phyloP scores from a whole-genome alignment of 1,139 yeast species.

The Lodderomyces theae region DNA sequence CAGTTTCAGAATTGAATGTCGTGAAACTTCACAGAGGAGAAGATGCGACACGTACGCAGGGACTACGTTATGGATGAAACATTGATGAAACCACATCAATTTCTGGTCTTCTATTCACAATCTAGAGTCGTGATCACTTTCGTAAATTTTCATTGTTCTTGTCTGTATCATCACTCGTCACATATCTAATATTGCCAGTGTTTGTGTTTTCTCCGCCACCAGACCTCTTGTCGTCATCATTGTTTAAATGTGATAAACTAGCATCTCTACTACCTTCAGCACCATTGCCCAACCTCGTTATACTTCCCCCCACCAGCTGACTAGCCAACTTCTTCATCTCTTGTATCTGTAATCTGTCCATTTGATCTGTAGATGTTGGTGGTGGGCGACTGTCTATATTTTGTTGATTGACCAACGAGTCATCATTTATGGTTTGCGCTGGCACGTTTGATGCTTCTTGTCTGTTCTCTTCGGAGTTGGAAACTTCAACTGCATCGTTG shows the following conservation, averaged over 20 bases:
- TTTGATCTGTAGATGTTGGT: constrained; percentile 1
- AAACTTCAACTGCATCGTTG: constrained; percentile 3
- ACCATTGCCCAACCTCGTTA: neutral
- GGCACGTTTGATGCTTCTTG: constrained; percentile 5
- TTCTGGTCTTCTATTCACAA: no score
- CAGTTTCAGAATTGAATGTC: neutral
- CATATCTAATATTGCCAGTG: neutral
- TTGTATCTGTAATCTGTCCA: constrained; percentile 1
- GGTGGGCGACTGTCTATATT: constrained; percentile 4
- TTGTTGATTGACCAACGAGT: neutral
- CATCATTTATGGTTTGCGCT: constrained; percentile 7
- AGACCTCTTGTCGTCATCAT: neutral
- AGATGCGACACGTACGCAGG: no score
- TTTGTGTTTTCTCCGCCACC: neutral
- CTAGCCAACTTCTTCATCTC: constrained; percentile 4
- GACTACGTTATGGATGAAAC: no score
- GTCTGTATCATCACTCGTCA: neutral
- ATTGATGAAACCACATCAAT: no score
- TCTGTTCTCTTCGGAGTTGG: neutral
- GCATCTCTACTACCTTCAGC: neutral
- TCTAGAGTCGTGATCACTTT: no score
- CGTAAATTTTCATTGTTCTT: constrained; percentile 1
- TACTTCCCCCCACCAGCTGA: neutral
- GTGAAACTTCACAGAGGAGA: no score
- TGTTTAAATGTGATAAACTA: constrained; percentile 4